Percentiles rank a stretch among this genome's conserved stretches.
These are phyloP conservation scores for Colletotrichum destructivum DNA, from an alignment of 2,329 filamentous ascomycete species.

Conservation along the genomic window DNA sequence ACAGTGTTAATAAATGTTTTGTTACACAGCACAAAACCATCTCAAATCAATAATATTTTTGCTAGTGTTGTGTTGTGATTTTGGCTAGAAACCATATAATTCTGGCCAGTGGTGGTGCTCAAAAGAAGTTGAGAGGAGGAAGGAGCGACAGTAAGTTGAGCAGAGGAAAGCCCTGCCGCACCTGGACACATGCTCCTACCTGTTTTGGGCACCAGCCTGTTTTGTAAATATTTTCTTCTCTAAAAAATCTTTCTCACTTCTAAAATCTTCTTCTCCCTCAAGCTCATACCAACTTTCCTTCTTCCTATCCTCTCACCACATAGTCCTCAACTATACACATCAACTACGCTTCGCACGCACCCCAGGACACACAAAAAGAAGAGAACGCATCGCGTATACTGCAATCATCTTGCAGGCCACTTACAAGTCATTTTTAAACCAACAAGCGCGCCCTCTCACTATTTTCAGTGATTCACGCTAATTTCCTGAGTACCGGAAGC, in stretches of 20 bases:
- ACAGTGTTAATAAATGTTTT: no score
- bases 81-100: no score
- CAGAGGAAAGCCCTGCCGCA: not conserved
- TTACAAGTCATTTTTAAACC: not conserved
- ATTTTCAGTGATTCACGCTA: no score
- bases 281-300: no score
- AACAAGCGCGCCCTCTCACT: not conserved
- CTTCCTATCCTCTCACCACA: not conserved
- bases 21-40: no score
- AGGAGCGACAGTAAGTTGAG: not conserved
- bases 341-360: not conserved
- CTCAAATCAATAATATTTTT: no score
- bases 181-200: not conserved
- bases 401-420: not conserved
- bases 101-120: no score
- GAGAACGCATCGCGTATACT: rapidly evolving
- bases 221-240: not conserved
- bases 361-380: not conserved
- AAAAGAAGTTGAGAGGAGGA: not conserved
- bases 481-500: not conserved
- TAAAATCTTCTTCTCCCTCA: not conserved
- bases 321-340: not conserved
- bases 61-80: no score
- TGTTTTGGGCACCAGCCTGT: not conserved
- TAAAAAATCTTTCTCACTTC: no score